Evolutionary conservation across 2,329 filamentous ascomycete genomes (phyloP), one percentile per base, ranked within the genome.

Genomic region (Colletotrichum camelliae): DNA sequence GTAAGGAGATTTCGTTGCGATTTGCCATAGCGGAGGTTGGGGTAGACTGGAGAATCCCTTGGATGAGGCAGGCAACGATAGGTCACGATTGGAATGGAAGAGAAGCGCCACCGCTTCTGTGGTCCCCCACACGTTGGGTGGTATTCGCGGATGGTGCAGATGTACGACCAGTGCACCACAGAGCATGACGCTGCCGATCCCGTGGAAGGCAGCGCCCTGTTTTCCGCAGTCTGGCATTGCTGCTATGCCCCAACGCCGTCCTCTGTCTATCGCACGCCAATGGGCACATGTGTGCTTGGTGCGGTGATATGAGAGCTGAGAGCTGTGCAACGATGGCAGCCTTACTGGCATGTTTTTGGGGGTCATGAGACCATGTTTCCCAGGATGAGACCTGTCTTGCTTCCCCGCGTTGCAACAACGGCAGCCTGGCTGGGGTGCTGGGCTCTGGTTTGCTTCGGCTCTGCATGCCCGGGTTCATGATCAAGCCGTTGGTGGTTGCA

Each of bases 281-380:
- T 21, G 31, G 18, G 60, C 58, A n/a, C 21, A 12, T 43, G 33
- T 65, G 29, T 69, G 58, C n/a, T 4, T 33, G 12, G 18, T 43
- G 35, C 67, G 61, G 64, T 65, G 73, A 39, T 68, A 43, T 43
- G 57, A 65, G 60, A 37, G 37, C 37, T 35, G 33, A 69, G 27
- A 65, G 70, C 70, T 48, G 60, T 74, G 69, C 57, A 67, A 72
- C 37, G 55, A 58, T 57, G 52, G 48, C 70, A 68, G 70, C 57
- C 57, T 74, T 62, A n/a, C 48, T 65, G 70, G 48, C 35, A 58
- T 35, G 65, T 57, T 69, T 52, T 31, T 24, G 27, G 57, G 57
- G 65, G 74, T 74, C 74, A 76, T 76, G 74, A 61, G 70, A 60
- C 70, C 70, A 69, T 60, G 37, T 67, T 58, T 29, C 43, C 55